A percentile compares a stretch with the other conserved stretches of the same genome.
These are phyloP conservation scores for Candolleomyces eurysporus DNA, from an alignment of 768 basidiomycete genomes.

Conservation along the genomic window DNA sequence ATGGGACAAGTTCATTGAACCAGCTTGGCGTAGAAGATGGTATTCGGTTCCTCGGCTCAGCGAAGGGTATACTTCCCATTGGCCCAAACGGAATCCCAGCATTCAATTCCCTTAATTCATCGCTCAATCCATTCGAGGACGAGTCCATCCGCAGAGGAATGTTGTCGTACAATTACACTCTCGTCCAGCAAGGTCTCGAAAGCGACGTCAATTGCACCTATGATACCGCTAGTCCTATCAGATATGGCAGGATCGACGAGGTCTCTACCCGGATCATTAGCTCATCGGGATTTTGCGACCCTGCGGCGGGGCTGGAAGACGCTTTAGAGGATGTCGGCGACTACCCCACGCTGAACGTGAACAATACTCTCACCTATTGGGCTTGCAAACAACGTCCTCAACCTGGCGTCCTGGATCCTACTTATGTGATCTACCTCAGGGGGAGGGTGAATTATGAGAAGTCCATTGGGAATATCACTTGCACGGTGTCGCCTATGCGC, in stretches of 20 bases:
- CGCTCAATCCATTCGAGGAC: constrained; percentile 9
- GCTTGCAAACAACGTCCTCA: not conserved
- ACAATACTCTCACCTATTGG: not conserved
- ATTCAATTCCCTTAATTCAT: constrained; percentile 5
- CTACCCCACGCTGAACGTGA: not conserved
- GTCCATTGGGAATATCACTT: not conserved
- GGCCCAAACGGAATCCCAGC: constrained; percentile 23
- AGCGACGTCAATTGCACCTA: constrained; percentile 19
- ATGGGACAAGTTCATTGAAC: constrained; percentile 14
- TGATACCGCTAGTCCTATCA: constrained; percentile 11
- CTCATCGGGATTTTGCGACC: not conserved
- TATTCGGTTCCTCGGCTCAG: constrained; percentile 22
- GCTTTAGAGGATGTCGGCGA: not conserved
- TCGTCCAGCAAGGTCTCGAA: constrained; percentile 21
- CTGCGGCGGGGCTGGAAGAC: not conserved
- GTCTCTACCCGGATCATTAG: not conserved
- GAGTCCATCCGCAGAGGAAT: not conserved
- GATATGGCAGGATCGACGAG: not conserved
- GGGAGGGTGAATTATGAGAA: not conserved
- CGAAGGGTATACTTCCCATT: constrained; percentile 20
- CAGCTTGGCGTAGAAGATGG: constrained; percentile 19
- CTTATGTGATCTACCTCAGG: not conserved
- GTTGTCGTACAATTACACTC: constrained; percentile 19
- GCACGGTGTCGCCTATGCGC: not conserved
- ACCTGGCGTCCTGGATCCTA: not conserved